Percentiles rank a stretch among this genome's conserved stretches.
Conservation (phyloP, 257 asterid species). For the Orobanche coerulescens region DNA sequence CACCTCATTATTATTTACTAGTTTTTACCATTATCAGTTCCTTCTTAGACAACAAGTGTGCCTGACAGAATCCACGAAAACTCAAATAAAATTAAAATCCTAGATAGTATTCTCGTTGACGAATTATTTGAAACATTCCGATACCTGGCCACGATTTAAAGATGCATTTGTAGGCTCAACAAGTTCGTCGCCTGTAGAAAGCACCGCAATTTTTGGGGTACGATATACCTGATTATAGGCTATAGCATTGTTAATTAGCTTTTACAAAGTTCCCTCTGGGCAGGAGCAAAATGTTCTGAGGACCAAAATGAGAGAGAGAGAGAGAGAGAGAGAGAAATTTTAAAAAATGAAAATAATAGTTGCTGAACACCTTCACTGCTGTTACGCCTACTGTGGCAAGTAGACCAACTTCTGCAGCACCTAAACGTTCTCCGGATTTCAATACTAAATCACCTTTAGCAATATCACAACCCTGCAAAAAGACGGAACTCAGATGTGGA, state of each 20-base stretch:
- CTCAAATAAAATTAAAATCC: background rate
- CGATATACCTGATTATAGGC: constrained; percentile 54
- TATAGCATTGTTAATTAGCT: constrained; percentile 19
- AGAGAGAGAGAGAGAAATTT: background rate
- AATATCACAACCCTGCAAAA: constrained; percentile 74
- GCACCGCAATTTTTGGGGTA: constrained; percentile 66
- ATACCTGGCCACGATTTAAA: constrained; percentile 84
- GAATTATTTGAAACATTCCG: constrained; percentile 10
- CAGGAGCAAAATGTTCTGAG: constrained; percentile 6
- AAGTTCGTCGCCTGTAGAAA: constrained; percentile 95
- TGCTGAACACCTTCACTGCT: constrained; percentile 50
- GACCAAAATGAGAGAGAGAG: constrained; percentile 22
- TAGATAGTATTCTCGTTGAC: constrained; percentile 4
- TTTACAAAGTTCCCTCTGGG: constrained; percentile 13
- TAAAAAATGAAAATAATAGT: background rate
- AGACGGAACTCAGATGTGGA: background rate
- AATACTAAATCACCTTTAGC: constrained; percentile 65
- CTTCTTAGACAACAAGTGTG: background rate
- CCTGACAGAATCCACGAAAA: background rate
- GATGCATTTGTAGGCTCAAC: constrained; percentile 57
- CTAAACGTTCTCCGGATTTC: constrained; percentile 75
- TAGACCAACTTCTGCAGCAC: constrained; percentile 85
- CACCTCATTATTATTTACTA: background rate
- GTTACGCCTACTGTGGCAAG: constrained; percentile 79
- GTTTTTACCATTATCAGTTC: background rate